phyloP scores from a whole-genome alignment of 2,329 filamentous ascomycete species.

The Talaromyces sp. region DNA sequence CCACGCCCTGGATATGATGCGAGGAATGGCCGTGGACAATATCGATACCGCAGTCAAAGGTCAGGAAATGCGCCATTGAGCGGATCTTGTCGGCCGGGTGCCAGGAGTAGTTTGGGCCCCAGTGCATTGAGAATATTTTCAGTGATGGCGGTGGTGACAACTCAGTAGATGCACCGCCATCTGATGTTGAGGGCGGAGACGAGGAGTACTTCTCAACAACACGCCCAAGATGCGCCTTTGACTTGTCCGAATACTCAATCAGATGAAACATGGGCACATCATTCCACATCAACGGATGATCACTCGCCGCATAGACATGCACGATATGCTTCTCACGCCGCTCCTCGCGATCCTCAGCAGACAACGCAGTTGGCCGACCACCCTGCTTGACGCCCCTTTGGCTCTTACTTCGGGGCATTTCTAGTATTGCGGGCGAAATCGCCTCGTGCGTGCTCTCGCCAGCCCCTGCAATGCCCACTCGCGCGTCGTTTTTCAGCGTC shows the following conservation, averaged over 20 bases:
- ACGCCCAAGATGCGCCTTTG: constrained; percentile 19
- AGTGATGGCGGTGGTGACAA: constrained; percentile 16
- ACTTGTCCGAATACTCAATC: constrained; percentile 27
- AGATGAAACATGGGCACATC: constrained; percentile 30
- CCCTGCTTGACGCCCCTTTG: constrained; percentile 1
- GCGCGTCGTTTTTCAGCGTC: constrained; percentile 18
- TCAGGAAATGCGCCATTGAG: constrained; percentile 32
- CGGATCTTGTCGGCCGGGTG: constrained; percentile 25
- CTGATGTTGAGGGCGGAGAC: neutral
- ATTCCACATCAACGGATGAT: constrained; percentile 32
- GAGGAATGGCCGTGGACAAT: constrained; percentile 38
- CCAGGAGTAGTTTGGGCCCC: constrained; percentile 39
- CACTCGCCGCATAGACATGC: constrained; percentile 32
- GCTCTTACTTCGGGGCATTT: constrained; percentile 14
- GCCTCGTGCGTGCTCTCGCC: constrained; percentile 27
- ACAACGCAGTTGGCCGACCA: neutral
- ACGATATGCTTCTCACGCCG: constrained; percentile 14
- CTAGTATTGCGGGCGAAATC: constrained; percentile 22
- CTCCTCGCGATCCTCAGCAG: neutral
- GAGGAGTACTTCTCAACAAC: constrained; percentile 5
- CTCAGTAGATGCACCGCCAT: neutral
- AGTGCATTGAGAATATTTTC: constrained; percentile 37
- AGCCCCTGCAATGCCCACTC: constrained; percentile 26
- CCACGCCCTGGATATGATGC: constrained; percentile 39
- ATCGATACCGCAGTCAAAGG: constrained; percentile 38